phyloP scores from a whole-genome alignment of 176 grass and related monocot species.

The Triticum timopheevii region DNA sequence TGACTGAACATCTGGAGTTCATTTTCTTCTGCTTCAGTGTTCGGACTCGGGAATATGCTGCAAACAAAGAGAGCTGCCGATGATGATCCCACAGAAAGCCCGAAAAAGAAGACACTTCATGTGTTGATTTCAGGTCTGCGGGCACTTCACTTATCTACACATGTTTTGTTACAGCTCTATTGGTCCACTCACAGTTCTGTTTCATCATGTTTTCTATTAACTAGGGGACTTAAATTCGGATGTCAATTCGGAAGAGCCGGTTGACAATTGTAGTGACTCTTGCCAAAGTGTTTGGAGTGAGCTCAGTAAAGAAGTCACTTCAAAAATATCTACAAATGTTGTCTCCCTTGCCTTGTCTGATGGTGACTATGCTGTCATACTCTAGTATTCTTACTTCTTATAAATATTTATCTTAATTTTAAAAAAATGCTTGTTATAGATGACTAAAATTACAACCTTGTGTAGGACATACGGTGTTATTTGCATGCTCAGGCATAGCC shows the following conservation, averaged over 20 bases:
- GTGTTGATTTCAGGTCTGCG: background rate
- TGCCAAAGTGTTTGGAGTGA: background rate
- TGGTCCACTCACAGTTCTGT: background rate
- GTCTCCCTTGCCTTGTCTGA: background rate
- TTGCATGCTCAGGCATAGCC: constrained; percentile 27
- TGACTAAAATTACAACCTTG: background rate
- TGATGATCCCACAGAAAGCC: too few relatives aligned
- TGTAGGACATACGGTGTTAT: background rate
- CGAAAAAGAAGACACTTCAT: background rate
- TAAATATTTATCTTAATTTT: too few relatives aligned
- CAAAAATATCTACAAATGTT: background rate
- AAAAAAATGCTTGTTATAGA: background rate
- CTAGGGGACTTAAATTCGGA: background rate
- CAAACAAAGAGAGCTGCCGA: too few relatives aligned
- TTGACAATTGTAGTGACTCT: background rate
- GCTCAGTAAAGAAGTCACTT: background rate
- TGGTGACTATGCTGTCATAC: background rate
- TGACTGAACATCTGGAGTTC: too few relatives aligned
- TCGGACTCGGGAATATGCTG: too few relatives aligned
- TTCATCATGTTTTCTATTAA: background rate
- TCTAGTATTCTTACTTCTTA: background rate
- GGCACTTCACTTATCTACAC: too few relatives aligned
- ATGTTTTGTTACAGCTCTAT: background rate
- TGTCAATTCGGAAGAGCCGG: background rate
- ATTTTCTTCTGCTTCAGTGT: too few relatives aligned